Evolutionary conservation across 2,329 filamentous ascomycete species (phyloP), one percentile per base, ranked within the genome.

Genomic region (Geosmithia putterillii): DNA sequence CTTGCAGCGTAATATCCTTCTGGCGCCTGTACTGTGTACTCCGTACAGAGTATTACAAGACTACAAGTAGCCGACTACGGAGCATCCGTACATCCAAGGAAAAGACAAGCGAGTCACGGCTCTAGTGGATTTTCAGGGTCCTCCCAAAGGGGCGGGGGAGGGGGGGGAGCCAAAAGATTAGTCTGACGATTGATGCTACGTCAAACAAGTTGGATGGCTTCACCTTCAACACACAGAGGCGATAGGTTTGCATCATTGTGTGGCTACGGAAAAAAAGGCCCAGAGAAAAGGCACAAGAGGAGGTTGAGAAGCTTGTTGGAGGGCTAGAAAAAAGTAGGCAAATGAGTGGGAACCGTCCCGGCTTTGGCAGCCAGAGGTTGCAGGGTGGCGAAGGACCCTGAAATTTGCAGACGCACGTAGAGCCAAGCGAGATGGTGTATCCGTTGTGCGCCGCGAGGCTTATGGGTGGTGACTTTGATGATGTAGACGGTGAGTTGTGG

Each of bases 361-460:
- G 23, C 23, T 25, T 25, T 25, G 7, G 23, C 23, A 25, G n/a
- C n/a, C n/a, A n/a, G n/a, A n/a, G n/a, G n/a, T n/a, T n/a, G n/a
- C n/a, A n/a, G n/a, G 12, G 40, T 42, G 41, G 41, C 41, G 36
- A 42, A 36, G 41, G 41, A 36, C 41, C 41, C 41, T 42, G 25
- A 37, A 42, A 40, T 20, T 39, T 39, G 38, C 38, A 39, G 20
- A 14, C 9, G 38, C 18, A 22, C 12, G 38, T 21, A 22, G 4
- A 19, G 14, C 36, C 36, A 38, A 38, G 36, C 18, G 36, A 7
- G 18, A 14, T 9, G 9, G 12, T 38, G 18, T 9, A 8, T n/a
- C n/a, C n/a, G n/a, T n/a, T n/a, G 7, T 38, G 28, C 36, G 18
- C 36, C 18, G 9, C 36, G 14, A 9, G 8, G 14, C 36, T 38